A percentile compares a stretch with the other conserved stretches of the same genome.
Evolutionary conservation across 2,329 filamentous ascomycete species (phyloP).

Genomic region (Colletotrichum shisoi): DNA sequence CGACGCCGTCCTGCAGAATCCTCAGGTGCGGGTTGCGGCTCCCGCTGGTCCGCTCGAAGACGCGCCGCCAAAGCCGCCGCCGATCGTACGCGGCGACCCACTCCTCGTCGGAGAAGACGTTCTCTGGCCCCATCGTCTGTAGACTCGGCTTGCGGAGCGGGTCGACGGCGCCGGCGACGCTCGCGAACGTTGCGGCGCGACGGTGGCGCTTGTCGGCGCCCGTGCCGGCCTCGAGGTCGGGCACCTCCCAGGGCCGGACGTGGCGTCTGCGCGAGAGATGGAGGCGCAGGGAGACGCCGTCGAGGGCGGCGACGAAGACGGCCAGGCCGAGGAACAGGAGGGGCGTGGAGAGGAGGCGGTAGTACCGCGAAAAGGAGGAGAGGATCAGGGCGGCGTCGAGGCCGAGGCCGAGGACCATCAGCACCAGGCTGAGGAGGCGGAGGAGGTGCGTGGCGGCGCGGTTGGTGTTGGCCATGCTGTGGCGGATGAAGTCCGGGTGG

Average conservation of each 20-base stretch:
- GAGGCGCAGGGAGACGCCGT: conserved; percentile 51
- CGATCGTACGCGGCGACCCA: conserved; percentile 42
- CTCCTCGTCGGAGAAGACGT: conserved; percentile 41
- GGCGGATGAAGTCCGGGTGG: conserved; percentile 53
- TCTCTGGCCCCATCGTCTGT: conserved; percentile 44
- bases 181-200: conserved; percentile 35
- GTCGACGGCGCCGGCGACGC: conserved; percentile 38
- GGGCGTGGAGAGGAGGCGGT: conserved; percentile 45
- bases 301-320: conserved; percentile 48
- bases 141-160: conserved; percentile 40
- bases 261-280: conserved; percentile 47
- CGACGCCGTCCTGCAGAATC: conserved; percentile 46
- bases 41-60: conserved; percentile 41
- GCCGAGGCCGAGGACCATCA: conserved; percentile 44
- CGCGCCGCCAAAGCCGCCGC: conserved; percentile 39
- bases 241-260: conserved; percentile 51
- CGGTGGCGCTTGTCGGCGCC: conserved; percentile 33
- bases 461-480: conserved; percentile 52
- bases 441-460: conserved; percentile 47
- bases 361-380: conserved; percentile 43
- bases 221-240: conserved; percentile 47
- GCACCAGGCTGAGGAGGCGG: conserved; percentile 40
- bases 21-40: conserved; percentile 43
- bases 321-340: conserved; percentile 50
- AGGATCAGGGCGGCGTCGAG: conserved; percentile 48